Evolutionary conservation across 306 rosid species (phyloP).

Genomic region (Quercus bicolor): DNA sequence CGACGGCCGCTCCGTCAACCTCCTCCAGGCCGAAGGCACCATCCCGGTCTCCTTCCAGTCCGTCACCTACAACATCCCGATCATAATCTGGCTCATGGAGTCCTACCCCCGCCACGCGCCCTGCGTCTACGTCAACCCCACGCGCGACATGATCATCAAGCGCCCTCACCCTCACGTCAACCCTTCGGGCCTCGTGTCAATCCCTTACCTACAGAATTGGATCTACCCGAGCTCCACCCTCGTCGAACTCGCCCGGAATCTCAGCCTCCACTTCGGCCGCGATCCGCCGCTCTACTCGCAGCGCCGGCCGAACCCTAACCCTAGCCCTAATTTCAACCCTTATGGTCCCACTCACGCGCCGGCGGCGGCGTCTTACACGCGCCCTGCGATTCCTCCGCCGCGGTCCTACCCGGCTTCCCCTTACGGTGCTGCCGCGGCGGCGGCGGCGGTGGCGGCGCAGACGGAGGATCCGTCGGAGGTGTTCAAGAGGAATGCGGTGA

Average conservation of each 20-base stretch:
- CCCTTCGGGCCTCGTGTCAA: constrained; percentile 77
- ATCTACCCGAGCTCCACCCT: constrained; percentile 74
- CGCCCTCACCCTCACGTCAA: constrained; percentile 72
- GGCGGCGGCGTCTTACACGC: constrained; percentile 33
- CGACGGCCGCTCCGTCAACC: constrained; percentile 90
- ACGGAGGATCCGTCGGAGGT: constrained; percentile 72
- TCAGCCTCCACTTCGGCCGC: constrained; percentile 50
- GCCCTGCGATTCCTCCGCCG: constrained; percentile 55
- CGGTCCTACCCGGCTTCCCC: constrained; percentile 77
- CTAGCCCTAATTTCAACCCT: constrained; percentile 22
- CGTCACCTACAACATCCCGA: constrained; percentile 85
- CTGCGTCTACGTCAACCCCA: constrained; percentile 81
- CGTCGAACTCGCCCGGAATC: constrained; percentile 48
- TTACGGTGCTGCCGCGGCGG: constrained; percentile 35
- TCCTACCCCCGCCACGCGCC: constrained; percentile 92
- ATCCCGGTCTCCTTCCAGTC: constrained; percentile 71
- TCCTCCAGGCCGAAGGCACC: constrained; percentile 89
- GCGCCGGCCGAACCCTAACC: constrained; percentile 37
- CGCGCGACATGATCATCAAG: constrained; percentile 93
- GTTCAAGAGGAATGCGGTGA: constrained; percentile 58
- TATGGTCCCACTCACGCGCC: background rate
- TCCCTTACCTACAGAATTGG: constrained; percentile 74
- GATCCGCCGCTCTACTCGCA: constrained; percentile 91
- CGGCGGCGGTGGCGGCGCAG: constrained; percentile 25
- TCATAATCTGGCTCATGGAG: constrained; percentile 88